phyloP scores from a whole-genome alignment of 164 flowering plant species.

The Magnolia officinalis region DNA sequence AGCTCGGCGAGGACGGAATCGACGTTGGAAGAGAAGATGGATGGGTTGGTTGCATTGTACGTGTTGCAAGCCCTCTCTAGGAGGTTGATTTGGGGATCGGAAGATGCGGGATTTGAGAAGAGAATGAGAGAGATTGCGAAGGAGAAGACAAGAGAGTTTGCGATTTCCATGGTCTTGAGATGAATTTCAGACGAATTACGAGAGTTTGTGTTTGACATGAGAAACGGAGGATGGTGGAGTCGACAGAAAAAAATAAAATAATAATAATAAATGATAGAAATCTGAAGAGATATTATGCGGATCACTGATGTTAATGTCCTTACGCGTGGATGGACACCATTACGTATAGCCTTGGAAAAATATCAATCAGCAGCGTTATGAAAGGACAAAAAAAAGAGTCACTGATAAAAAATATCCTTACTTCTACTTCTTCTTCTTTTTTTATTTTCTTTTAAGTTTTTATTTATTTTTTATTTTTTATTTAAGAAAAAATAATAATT shows the following conservation, averaged over 20 bases:
- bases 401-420: no score
- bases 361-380: no score
- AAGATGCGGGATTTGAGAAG: not conserved
- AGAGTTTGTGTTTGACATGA: not conserved
- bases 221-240: not conserved
- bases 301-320: not conserved
- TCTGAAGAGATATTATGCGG: not conserved
- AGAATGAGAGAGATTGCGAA: not conserved
- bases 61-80: constrained; percentile 17
- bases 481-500: no score
- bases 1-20: constrained; percentile 9
- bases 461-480: no score
- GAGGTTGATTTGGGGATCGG: constrained; percentile 17
- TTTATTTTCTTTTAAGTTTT: no score
- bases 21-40: constrained; percentile 7
- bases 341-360: no score
- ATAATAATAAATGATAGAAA: not conserved
- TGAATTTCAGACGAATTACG: not conserved
- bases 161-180: not conserved
- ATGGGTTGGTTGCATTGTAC: constrained; percentile 13
- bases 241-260: not conserved
- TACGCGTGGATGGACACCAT: not conserved
- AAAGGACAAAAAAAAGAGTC: no score
- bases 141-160: not conserved
- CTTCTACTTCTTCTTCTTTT: no score